Evolutionary conservation across 2,329 filamentous ascomycete genomes (phyloP).

Genomic region (Fusarium annulatum): DNA sequence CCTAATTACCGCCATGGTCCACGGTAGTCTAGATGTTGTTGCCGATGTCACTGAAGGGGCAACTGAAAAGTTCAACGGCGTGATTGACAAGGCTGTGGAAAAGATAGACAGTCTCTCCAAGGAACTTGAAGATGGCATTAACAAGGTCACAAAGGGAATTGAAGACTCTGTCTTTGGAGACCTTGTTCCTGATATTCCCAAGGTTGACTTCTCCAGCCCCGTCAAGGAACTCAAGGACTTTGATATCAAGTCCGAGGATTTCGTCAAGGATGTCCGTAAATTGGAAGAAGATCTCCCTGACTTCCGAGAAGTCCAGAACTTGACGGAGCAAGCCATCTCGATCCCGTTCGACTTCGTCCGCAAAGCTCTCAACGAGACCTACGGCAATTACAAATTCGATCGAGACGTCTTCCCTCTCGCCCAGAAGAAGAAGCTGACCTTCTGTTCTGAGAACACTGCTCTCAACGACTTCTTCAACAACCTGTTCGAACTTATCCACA

Average conservation of each 20-base stretch:
- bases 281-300: conserved; percentile 84
- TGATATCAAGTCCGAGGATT: conserved; percentile 71
- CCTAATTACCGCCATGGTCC: conserved; percentile 84
- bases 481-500: conserved; percentile 73
- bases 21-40: conserved; percentile 79
- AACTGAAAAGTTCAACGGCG: conserved; percentile 60
- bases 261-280: conserved; percentile 75
- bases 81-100: conserved; percentile 66
- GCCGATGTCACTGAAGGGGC: conserved; percentile 64
- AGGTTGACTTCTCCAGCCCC: conserved; percentile 72
- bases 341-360: conserved; percentile 86
- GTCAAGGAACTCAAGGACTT: conserved; percentile 77
- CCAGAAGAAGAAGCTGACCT: conserved; percentile 81
- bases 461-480: conserved; percentile 86
- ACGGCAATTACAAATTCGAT: conserved; percentile 82
- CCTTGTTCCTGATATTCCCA: conserved; percentile 56
- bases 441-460: conserved; percentile 87
- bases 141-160: conserved; percentile 59
- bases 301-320: conserved; percentile 85
- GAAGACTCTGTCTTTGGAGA: conserved; percentile 62
- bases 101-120: conserved; percentile 68
- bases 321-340: conserved; percentile 79
- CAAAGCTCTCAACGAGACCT: conserved; percentile 74
- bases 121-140: conserved; percentile 60
- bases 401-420: conserved; percentile 83